Evolutionary conservation across 331 rosid genomes (phyloP), one percentile per base, ranked within the genome.

Genomic region (Arachis monticola): DNA sequence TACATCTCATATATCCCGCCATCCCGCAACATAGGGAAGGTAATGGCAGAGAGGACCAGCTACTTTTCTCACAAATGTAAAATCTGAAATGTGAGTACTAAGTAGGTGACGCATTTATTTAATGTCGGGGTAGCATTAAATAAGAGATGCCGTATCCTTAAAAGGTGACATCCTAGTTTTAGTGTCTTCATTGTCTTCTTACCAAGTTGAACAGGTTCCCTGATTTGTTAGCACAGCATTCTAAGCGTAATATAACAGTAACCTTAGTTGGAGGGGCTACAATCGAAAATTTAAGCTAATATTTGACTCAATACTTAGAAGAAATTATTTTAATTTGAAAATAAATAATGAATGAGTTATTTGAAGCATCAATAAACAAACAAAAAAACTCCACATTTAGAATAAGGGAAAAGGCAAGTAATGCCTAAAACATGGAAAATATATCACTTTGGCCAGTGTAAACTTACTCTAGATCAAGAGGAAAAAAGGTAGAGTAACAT

Each of bases 391-490:
- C 17, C 2, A 31, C 13, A 59, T 59, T 59, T 59, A 27, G 4
- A 30, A n/a, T 3, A 30, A 8, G 64, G 3, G 0, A 51, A 10
- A 4, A 61, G 66, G 10, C 13, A 35, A 11, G 67, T 6, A 70
- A 38, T 58, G 30, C 30, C 63, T 27, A 13, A 11, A 62, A 62
- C 67, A 38, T 35, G 30, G 14, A 61, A 38, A 32, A 4, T 35
- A 61, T 12, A 32, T 55, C 63, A 69, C 53, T 27, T 53, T 53
- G 75, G 13, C 41, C 53, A 45, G 13, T 67, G 32, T 62, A 5
- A 46, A 56, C 56, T 22, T 45, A 64, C 65, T 41, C 42, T 30
- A 8, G 47, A 40, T 5, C 1, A 42, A n/a, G 14, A 30, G 8
- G 38, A 38, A 44, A 42, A 59, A 80, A 8, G 6, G 10, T 8